These are phyloP conservation scores for Neofusicoccum parvum DNA, from an alignment of 2,329 filamentous ascomycete genomes.

Conservation along the genomic window DNA sequence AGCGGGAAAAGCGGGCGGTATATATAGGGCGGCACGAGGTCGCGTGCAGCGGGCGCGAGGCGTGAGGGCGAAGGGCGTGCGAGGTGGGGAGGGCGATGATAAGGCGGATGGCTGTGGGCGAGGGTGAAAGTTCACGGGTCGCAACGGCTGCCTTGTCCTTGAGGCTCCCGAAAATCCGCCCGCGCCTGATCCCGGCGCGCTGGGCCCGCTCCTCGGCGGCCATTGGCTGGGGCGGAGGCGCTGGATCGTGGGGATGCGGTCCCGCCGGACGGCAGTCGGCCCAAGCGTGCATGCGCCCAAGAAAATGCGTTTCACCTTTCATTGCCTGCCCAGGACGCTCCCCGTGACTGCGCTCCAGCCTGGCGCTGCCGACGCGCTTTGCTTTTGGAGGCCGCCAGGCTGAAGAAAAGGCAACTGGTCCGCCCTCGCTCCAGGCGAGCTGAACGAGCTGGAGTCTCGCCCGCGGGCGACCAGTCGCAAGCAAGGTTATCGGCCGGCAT, in stretches of 20 bases:
- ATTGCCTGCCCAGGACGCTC: background rate
- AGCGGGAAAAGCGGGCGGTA: background rate
- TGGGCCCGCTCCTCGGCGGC: background rate
- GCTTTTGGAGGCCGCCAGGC: background rate
- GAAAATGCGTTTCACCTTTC: conserved; percentile 12
- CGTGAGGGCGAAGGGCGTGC: background rate
- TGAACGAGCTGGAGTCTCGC: background rate
- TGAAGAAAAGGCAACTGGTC: conserved; percentile 2
- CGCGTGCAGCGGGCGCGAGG: background rate
- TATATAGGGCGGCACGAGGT: background rate
- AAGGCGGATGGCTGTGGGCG: background rate
- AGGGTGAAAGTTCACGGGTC: conserved; percentile 1
- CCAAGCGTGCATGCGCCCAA: background rate
- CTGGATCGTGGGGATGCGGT: conserved; percentile 8
- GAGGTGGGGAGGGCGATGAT: conserved; percentile 7
- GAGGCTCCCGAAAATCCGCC: conserved; percentile 6
- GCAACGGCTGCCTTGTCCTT: conserved; percentile 10
- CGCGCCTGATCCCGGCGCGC: background rate
- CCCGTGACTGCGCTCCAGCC: background rate
- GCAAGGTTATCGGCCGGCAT: conserved; percentile 12
- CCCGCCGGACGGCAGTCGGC: background rate
- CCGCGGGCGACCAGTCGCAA: conserved; percentile 1
- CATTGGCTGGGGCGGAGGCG: conserved; percentile 3
- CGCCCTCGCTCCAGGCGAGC: background rate
- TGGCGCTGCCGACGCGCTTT: background rate